Percentiles rank a stretch among this genome's conserved stretches.
These are phyloP conservation scores for Verticillium nubilum DNA, from an alignment of 2,329 filamentous ascomycete genomes.

Conservation along the genomic window DNA sequence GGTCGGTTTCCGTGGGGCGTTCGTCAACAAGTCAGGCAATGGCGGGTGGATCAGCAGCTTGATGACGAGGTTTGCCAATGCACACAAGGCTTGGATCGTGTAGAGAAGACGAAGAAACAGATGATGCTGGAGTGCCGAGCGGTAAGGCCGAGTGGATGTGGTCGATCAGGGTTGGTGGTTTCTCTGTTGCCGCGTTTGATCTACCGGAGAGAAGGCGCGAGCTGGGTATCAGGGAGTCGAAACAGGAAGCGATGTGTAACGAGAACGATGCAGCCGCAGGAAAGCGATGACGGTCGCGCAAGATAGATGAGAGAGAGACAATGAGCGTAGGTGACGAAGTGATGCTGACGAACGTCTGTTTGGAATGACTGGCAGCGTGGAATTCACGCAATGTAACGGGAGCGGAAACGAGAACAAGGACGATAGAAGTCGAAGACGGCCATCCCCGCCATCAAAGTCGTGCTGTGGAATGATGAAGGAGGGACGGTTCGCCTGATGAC, in stretches of 20 bases:
- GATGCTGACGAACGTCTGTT: neutral
- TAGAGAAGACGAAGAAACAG: neutral
- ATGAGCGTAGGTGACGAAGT: neutral
- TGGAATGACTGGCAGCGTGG: slow-evolving; percentile 2
- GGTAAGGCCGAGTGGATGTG: neutral
- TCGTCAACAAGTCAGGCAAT: neutral
- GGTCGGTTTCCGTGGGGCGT: neutral
- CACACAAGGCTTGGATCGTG: neutral
- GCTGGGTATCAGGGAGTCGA: slow-evolving; percentile 1
- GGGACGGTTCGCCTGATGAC: neutral
- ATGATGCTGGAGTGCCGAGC: neutral
- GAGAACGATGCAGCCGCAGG: neutral
- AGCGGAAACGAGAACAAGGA: neutral
- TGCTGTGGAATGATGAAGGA: neutral
- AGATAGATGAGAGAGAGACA: neutral
- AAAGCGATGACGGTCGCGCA: neutral
- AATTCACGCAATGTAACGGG: neutral
- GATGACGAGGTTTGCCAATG: neutral
- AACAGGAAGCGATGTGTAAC: neutral
- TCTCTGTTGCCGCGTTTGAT: neutral
- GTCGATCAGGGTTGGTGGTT: neutral
- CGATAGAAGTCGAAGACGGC: neutral
- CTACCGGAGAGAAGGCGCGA: neutral
- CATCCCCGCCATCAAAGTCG: neutral
- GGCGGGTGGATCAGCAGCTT: neutral